Evolutionary conservation across 2,329 filamentous ascomycete genomes (phyloP).

Genomic region (Sporothrix euskadiensis): DNA sequence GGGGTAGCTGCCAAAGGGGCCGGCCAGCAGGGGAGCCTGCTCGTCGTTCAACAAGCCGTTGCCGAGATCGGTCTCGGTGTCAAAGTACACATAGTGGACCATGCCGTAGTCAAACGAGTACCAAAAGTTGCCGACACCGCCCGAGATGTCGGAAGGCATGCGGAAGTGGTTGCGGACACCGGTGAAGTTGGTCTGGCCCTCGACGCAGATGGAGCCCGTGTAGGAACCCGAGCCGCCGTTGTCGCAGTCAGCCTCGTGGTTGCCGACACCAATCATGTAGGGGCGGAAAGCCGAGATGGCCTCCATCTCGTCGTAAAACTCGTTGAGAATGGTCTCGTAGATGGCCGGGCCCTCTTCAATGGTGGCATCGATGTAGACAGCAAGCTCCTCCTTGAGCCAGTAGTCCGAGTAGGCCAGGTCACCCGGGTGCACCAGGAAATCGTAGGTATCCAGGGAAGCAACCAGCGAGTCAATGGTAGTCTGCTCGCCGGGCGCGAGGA

Average conservation of each 20-base stretch:
- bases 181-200: conserved; percentile 34
- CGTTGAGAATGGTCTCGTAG: conserved; percentile 55
- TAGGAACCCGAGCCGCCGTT: conserved; percentile 48
- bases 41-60: conserved; percentile 28
- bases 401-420: conserved; percentile 51
- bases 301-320: conserved; percentile 52
- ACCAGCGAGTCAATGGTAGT: conserved; percentile 29
- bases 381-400: conserved; percentile 48
- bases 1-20: conserved; percentile 20
- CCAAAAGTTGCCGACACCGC: conserved; percentile 33
- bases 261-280: conserved; percentile 50
- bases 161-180: conserved; percentile 33
- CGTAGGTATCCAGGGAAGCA: conserved; percentile 21
- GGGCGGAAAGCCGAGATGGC: conserved; percentile 46
- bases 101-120: conserved; percentile 34
- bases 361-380: conserved; percentile 36
- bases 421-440: conserved; percentile 50
- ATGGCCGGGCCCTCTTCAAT: conserved; percentile 46
- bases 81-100: conserved; percentile 28
- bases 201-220: conserved; percentile 36
- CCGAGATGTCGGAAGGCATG: conserved; percentile 30
- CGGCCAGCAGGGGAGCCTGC: conserved; percentile 10
- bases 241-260: conserved; percentile 51
- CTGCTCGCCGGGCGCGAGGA: conserved; percentile 28
- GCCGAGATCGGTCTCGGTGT: conserved; percentile 32